Conservation (phyloP, 306 rosid genomes). For the Acacia confusa region DNA sequence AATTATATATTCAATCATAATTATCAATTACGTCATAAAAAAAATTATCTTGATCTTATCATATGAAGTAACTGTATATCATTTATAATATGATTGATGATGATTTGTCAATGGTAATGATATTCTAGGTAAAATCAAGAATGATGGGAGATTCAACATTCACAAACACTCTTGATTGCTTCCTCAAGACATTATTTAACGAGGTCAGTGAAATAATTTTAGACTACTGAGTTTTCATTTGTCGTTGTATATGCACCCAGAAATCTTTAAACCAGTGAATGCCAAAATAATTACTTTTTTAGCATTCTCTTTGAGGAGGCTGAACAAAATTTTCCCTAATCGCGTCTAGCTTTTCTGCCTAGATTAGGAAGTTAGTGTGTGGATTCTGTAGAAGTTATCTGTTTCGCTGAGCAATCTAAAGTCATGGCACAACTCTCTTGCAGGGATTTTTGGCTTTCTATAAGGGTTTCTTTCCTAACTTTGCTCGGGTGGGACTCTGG, state of each 20-base stretch:
- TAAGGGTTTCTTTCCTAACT: slow-evolving; percentile 91
- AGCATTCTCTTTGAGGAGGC: not conserved
- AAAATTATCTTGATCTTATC: slow-evolving; percentile 12
- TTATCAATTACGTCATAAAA: too few species aligned
- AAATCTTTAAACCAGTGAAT: slow-evolving; percentile 15
- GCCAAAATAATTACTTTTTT: not conserved
- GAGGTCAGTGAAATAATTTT: slow-evolving; percentile 65
- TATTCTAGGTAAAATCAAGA: slow-evolving; percentile 88
- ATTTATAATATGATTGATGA: slow-evolving; percentile 35
- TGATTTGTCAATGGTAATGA: slow-evolving; percentile 37
- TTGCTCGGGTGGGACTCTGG: slow-evolving; percentile 87
- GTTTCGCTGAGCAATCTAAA: slow-evolving; percentile 8
- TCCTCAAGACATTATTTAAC: slow-evolving; percentile 72
- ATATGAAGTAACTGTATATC: slow-evolving; percentile 27
- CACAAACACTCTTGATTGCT: slow-evolving; percentile 87
- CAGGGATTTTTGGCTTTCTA: slow-evolving; percentile 96
- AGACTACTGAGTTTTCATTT: not conserved
- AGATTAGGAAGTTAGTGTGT: not conserved
- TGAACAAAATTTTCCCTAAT: not conserved
- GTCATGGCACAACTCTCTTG: slow-evolving; percentile 34
- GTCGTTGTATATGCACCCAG: slow-evolving; percentile 13
- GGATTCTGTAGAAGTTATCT: slow-evolving; percentile 10
- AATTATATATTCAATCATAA: too few species aligned
- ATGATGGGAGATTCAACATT: slow-evolving; percentile 98
- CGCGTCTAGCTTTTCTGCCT: slow-evolving; percentile 18